Percentiles rank a stretch among this genome's conserved stretches.
Evolutionary conservation across 139 green algal species (phyloP).

Genomic region (Mesotaenium endlicherianum): DNA sequence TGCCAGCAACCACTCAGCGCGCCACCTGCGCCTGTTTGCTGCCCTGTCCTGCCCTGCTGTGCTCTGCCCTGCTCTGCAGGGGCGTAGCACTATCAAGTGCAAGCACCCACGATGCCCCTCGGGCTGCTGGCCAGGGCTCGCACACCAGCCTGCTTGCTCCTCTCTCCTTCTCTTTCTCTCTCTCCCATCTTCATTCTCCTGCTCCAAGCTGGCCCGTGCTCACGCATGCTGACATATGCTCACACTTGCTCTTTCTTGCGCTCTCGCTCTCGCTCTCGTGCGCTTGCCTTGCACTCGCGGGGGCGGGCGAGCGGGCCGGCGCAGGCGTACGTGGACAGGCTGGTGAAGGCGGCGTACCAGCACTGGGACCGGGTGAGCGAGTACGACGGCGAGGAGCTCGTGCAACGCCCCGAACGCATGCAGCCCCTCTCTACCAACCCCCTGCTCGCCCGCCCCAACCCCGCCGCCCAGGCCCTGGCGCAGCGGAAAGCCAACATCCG

Average conservation of each 20-base stretch:
- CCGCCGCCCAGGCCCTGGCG: not conserved
- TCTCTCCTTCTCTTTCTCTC: too few species aligned
- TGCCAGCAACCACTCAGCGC: too few species aligned
- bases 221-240: not conserved
- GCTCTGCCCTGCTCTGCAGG: too few species aligned
- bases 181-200: not conserved
- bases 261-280: not conserved
- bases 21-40: too few species aligned
- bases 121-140: too few species aligned
- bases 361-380: slow-evolving; percentile 39
- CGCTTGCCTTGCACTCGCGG: not conserved
- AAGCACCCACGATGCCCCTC: too few species aligned
- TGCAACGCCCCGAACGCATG: too few species aligned
- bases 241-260: not conserved
- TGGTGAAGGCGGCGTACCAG: slow-evolving; percentile 39
- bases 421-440: too few species aligned
- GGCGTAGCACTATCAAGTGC: too few species aligned
- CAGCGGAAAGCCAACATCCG: too few species aligned
- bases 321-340: slow-evolving; percentile 41
- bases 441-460: not conserved
- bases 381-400: slow-evolving; percentile 36
- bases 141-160: not conserved
- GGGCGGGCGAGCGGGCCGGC: not conserved
- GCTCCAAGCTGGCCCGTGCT: not conserved
- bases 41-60: too few species aligned